A percentile compares a stretch with the other conserved stretches of the same genome.
phyloP scores from a whole-genome alignment of 768 basidiomycete species.

The Xanthoconium stramineum region DNA sequence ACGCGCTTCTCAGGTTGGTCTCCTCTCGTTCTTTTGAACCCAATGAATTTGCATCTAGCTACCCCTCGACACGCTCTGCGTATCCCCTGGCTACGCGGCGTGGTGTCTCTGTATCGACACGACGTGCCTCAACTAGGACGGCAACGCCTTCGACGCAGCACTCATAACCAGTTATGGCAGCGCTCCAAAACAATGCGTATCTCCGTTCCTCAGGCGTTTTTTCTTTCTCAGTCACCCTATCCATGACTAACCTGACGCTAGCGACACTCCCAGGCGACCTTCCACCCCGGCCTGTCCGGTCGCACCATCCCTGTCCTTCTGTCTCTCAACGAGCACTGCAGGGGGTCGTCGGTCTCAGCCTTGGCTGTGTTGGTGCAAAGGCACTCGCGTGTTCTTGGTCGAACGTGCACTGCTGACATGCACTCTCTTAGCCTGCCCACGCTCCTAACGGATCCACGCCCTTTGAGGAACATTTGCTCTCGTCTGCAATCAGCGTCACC shows the following conservation, averaged over 20 bases:
- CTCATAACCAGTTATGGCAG: constrained; percentile 82
- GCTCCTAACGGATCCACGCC: constrained; percentile 77
- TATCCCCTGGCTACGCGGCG: constrained; percentile 73
- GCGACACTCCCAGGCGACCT: constrained; percentile 69
- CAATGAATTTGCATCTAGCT: constrained; percentile 27
- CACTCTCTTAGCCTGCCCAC: constrained; percentile 34
- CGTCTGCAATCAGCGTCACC: constrained; percentile 64
- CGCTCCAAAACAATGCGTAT: constrained; percentile 73
- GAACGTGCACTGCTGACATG: not conserved
- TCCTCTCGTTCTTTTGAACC: not conserved
- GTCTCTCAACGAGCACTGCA: constrained; percentile 31
- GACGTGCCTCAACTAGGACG: constrained; percentile 96
- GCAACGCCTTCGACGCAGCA: constrained; percentile 90
- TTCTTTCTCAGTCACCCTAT: no score
- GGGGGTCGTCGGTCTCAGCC: constrained; percentile 19
- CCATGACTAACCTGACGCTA: constrained; percentile 23
- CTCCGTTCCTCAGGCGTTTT: not conserved
- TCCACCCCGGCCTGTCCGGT: constrained; percentile 62
- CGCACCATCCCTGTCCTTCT: constrained; percentile 46
- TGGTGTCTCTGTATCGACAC: constrained; percentile 97
- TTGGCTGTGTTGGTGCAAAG: constrained; percentile 26
- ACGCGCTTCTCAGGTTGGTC: constrained; percentile 62
- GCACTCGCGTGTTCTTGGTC: not conserved
- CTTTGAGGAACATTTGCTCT: constrained; percentile 86
- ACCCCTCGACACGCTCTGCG: constrained; percentile 67